These are phyloP conservation scores for Botrytis paeoniae DNA, from an alignment of 2,329 filamentous ascomycete species.

Conservation along the genomic window DNA sequence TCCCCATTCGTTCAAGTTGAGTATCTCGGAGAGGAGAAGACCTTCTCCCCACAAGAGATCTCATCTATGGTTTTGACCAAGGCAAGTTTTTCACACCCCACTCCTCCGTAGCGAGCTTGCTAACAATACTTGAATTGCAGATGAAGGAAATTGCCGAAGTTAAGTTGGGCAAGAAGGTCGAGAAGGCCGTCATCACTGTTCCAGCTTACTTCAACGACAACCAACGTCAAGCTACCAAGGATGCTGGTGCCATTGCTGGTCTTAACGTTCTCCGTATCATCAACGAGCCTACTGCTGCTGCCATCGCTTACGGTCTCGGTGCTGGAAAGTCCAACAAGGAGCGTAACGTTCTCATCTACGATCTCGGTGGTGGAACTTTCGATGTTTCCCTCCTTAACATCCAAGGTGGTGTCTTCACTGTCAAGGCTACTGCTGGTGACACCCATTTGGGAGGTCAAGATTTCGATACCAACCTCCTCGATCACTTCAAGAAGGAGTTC, in stretches of 20 bases:
- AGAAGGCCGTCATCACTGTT: slow-evolving; percentile 98
- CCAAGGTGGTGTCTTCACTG: slow-evolving; percentile 98
- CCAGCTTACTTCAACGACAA: slow-evolving; percentile 99
- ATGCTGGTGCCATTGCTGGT: slow-evolving; percentile 94
- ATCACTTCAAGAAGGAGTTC: slow-evolving; percentile 97
- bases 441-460: slow-evolving; percentile 95
- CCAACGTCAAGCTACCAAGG: slow-evolving; percentile 99
- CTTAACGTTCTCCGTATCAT: slow-evolving; percentile 99
- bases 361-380: slow-evolving; percentile 99
- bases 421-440: slow-evolving; percentile 97
- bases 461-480: slow-evolving; percentile 93
- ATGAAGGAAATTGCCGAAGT: slow-evolving; percentile 99
- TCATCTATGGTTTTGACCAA: slow-evolving; percentile 98
- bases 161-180: slow-evolving; percentile 98
- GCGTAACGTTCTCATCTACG: slow-evolving; percentile 98
- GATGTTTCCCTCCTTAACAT: slow-evolving; percentile 99
- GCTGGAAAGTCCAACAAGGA: slow-evolving; percentile 95
- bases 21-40: slow-evolving; percentile 92
- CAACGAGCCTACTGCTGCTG: slow-evolving; percentile 98
- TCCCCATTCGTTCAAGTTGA: slow-evolving; percentile 92
- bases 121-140: slow-evolving; percentile 46
- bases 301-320: slow-evolving; percentile 97
- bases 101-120: background rate
- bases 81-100: slow-evolving; percentile 51
- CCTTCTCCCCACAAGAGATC: slow-evolving; percentile 97